A percentile compares a stretch with the other conserved stretches of the same genome.
Evolutionary conservation across 345 rosid genomes (phyloP).

Genomic region (Eucalyptus marginata): DNA sequence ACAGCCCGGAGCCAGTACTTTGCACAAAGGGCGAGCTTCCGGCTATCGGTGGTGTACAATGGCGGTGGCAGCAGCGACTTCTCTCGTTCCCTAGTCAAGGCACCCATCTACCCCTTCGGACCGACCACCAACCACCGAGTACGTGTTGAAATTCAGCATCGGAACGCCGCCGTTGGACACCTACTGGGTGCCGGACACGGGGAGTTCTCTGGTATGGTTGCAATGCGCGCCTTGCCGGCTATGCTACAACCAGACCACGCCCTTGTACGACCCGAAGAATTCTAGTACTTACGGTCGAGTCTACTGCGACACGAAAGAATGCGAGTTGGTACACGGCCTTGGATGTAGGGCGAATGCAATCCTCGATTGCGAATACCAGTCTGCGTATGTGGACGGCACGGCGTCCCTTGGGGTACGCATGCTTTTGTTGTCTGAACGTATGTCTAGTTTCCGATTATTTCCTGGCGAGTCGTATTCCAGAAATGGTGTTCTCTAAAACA

Average conservation of each 20-base stretch:
- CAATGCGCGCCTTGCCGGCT: background rate
- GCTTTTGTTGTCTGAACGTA: background rate
- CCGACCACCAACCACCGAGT: background rate
- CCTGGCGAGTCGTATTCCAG: background rate
- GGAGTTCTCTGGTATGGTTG: slow-evolving; percentile 1
- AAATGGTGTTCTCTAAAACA: background rate
- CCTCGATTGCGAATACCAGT: background rate
- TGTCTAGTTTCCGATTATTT: no score
- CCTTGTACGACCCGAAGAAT: background rate
- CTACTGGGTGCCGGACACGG: slow-evolving; percentile 1
- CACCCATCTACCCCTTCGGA: background rate
- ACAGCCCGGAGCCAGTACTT: no score
- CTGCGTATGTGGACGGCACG: background rate
- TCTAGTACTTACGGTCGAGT: background rate
- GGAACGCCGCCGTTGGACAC: background rate
- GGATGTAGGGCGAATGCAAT: background rate
- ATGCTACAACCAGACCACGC: background rate
- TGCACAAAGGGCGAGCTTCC: background rate
- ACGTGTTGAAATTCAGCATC: background rate
- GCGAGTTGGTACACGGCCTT: background rate
- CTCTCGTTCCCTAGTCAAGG: background rate
- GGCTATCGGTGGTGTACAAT: rapidly evolving
- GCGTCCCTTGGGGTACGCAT: background rate
- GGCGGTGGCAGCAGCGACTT: rapidly evolving
- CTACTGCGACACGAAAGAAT: background rate